Percentiles rank a stretch among this genome's conserved stretches.
phyloP scores from a whole-genome alignment of 768 basidiomycete genomes.

The Pleurotus ostreatus region DNA sequence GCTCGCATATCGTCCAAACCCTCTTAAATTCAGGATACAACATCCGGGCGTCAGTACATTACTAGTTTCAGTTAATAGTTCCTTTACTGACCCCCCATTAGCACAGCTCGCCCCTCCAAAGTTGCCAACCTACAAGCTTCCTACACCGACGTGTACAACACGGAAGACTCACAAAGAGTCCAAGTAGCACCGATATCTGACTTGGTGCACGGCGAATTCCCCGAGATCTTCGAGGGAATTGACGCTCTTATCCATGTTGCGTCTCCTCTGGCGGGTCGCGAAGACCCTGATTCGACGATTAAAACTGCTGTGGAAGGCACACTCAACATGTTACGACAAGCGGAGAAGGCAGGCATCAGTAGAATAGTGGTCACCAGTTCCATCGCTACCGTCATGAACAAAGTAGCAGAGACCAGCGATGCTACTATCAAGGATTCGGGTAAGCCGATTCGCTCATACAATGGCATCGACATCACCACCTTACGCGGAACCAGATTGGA shows the following conservation, averaged over 20 bases:
- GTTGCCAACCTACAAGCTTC: constrained; percentile 14
- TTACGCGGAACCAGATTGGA: constrained; percentile 27
- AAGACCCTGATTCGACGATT: constrained; percentile 14
- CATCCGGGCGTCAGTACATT: neutral
- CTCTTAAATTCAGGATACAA: neutral
- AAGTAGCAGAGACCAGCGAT: constrained; percentile 14
- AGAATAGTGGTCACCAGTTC: constrained; percentile 37
- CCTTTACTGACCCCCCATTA: neutral
- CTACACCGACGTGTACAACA: constrained; percentile 13
- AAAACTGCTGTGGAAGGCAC: constrained; percentile 32
- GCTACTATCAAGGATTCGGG: constrained; percentile 24
- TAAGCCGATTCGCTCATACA: constrained; percentile 1
- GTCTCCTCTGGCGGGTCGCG: constrained; percentile 24
- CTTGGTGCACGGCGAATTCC: constrained; percentile 29
- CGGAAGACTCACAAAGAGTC: constrained; percentile 15
- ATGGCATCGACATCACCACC: neutral
- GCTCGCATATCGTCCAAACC: neutral
- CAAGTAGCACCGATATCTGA: constrained; percentile 25
- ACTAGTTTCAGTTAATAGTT: neutral
- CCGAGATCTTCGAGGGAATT: constrained; percentile 44
- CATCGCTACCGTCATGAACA: constrained; percentile 18
- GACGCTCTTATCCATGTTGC: constrained; percentile 41
- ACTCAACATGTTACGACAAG: constrained; percentile 33
- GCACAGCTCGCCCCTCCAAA: constrained; percentile 17
- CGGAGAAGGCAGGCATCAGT: constrained; percentile 30